Base-by-base conservation (phyloP, 2,329 filamentous ascomycete genomes). In the Colletotrichum chrysophilum region DNA sequence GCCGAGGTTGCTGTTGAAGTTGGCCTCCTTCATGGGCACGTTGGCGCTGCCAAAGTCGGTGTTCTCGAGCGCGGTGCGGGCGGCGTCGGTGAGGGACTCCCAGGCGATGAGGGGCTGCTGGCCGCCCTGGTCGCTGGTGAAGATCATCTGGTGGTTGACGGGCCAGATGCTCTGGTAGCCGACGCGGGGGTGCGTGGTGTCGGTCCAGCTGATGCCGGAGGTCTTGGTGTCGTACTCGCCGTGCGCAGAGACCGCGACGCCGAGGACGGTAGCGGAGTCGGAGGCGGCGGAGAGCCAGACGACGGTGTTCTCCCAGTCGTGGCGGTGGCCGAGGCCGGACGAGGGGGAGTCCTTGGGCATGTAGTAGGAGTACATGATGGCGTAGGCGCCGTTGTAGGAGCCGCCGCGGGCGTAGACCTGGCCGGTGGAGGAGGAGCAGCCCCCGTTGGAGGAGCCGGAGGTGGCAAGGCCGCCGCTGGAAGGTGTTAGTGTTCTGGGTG, bases 291-390 rank as follows among this genome's bases (percentile, higher is more conserved):
- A 77, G 26, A 84, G 78, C 81, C 83, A 84, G 30, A 85, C 82
- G 13, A 85, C 79, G 71, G 78, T 77, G 70, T 76, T 78, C 77
- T 85, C 84, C 83, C 83, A 85, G 75, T 85, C 83, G 79, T 85
- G 82, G 16, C 83, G 82, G 78, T 85, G 84, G 55, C 82, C 84
- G 5, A 83, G 75, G 7, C 83, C 83, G 7, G 74, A 48, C 1
- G 80, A 83, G 2, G 85, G 84, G 52, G 82, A 80, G 66, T 87
- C 86, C 80, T 87, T 87, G 65, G 85, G 85, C 80, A 86, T 82
- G 78, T 86, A 87, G 80, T 80, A 83, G 21, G 79, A 76, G 77
- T 84, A 84, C 82, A 84, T 83, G 67, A 83, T 79, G 75, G 77
- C 82, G 70, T 79, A 82, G 58, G 76, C 76, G 67, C 78, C 79